Percentiles rank a stretch among this genome's conserved stretches.
These are phyloP conservation scores for Cyberlindnera americana DNA, from an alignment of 805 yeast genomes.

Conservation along the genomic window DNA sequence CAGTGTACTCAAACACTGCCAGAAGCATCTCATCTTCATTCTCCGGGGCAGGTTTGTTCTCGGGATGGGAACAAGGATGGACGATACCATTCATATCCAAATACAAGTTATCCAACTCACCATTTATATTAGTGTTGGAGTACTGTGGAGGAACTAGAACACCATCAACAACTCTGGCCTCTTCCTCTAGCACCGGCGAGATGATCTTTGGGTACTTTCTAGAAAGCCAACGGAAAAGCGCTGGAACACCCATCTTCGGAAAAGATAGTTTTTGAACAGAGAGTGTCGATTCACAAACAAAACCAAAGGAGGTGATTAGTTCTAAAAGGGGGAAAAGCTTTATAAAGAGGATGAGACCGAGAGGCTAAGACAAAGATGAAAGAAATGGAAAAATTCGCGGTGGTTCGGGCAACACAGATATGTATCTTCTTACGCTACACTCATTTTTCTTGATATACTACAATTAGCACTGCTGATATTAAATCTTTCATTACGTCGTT, in stretches of 20 bases:
- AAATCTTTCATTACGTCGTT: too few species aligned
- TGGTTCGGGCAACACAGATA: too few species aligned
- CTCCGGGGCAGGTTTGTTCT: conserved; percentile 91
- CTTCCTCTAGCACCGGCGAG: conserved; percentile 82
- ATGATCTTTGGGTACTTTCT: conserved; percentile 91
- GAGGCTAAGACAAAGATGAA: too few species aligned
- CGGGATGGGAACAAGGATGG: conserved; percentile 99
- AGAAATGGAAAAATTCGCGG: too few species aligned
- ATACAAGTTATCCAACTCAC: conserved; percentile 90
- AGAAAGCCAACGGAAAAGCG: conserved; percentile 95
- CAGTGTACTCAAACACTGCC: conserved; percentile 90
- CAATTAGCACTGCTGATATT: too few species aligned
- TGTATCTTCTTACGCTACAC: too few species aligned
- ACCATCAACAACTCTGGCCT: conserved; percentile 54
- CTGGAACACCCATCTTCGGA: conserved; percentile 85
- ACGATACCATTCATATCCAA: conserved; percentile 99
- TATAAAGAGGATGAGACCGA: too few species aligned
- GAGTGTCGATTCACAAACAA: too few species aligned
- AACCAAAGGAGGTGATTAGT: too few species aligned
- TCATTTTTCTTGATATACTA: too few species aligned
- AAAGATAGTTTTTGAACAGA: neutral
- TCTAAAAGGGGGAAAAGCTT: too few species aligned
- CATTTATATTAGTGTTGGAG: conserved; percentile 83
- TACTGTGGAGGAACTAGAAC: conserved; percentile 63
- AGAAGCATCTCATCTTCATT: conserved; percentile 96